A percentile compares a stretch with the other conserved stretches of the same genome.
phyloP scores from a whole-genome alignment of 768 basidiomycete genomes.

The Leucocoprinus leucothites region DNA sequence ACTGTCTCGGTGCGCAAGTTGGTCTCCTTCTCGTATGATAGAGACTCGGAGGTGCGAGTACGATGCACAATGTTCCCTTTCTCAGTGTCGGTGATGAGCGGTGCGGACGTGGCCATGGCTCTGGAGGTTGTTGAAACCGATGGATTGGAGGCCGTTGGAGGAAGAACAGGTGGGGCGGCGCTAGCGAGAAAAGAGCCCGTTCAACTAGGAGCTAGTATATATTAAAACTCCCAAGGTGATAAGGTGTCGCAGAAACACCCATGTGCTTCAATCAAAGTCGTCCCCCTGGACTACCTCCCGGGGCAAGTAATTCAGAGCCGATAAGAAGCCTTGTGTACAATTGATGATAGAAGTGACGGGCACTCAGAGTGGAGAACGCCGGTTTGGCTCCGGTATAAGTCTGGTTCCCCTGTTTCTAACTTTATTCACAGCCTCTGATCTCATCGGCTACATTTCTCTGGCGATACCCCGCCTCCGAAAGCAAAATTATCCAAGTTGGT shows the following conservation, averaged over 20 bases:
- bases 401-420: too few relatives aligned
- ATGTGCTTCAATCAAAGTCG: conserved; percentile 4
- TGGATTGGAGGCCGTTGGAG: not conserved
- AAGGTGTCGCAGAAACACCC: not conserved
- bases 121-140: not conserved
- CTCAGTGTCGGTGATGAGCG: not conserved
- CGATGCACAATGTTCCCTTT: not conserved
- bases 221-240: not conserved
- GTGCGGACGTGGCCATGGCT: conserved; percentile 5
- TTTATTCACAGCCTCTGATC: not conserved
- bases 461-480: too few relatives aligned
- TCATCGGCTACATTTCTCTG: too few relatives aligned
- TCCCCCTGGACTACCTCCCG: not conserved
- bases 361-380: not conserved
- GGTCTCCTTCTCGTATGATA: conserved; percentile 15
- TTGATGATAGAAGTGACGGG: too few relatives aligned
- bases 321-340: not conserved
- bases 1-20: conserved; percentile 22
- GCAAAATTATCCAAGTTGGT: too few relatives aligned
- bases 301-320: conserved; percentile 3
- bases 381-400: not conserved
- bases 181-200: not conserved
- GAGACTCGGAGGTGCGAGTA: not conserved
- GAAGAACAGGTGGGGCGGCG: not conserved
- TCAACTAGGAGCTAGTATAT: not conserved